A percentile compares a stretch with the other conserved stretches of the same genome.
These are phyloP conservation scores for Collybia nuda DNA, from an alignment of 768 basidiomycete genomes.

Conservation along the genomic window DNA sequence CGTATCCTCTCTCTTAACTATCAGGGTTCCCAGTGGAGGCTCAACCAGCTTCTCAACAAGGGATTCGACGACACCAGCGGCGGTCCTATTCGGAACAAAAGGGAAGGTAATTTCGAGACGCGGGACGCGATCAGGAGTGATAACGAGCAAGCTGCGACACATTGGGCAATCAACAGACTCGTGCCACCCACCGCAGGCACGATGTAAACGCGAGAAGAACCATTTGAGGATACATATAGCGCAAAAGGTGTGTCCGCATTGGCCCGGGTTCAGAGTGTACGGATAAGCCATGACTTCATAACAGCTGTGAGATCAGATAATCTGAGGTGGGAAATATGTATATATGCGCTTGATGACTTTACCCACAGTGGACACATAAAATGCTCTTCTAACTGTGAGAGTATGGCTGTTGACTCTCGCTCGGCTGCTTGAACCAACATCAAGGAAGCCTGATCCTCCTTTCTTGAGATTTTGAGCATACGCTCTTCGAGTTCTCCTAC, in stretches of 20 bases:
- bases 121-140: constrained; percentile 51
- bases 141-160: constrained; percentile 54
- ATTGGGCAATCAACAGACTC: constrained; percentile 67
- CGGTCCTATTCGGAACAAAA: constrained; percentile 62
- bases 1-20: constrained; percentile 41
- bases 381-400: constrained; percentile 58
- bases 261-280: constrained; percentile 49
- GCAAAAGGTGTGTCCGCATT: constrained; percentile 71
- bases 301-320: constrained; percentile 40
- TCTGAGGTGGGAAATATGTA: background rate
- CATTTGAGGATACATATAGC: constrained; percentile 65
- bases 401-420: constrained; percentile 37
- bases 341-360: background rate
- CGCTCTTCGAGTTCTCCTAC: constrained; percentile 40
- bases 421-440: constrained; percentile 42
- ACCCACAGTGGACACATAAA: constrained; percentile 67
- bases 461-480: constrained; percentile 32
- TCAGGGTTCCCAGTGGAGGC: constrained; percentile 30
- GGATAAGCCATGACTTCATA: constrained; percentile 67
- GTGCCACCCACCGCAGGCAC: constrained; percentile 65
- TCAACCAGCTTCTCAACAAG: constrained; percentile 48
- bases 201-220: constrained; percentile 68
- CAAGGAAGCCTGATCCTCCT: constrained; percentile 39
- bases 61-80: constrained; percentile 50
- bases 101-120: constrained; percentile 54